phyloP scores from a whole-genome alignment of 2,329 filamentous ascomycete species.

The Phyllosticta capitalensis region DNA sequence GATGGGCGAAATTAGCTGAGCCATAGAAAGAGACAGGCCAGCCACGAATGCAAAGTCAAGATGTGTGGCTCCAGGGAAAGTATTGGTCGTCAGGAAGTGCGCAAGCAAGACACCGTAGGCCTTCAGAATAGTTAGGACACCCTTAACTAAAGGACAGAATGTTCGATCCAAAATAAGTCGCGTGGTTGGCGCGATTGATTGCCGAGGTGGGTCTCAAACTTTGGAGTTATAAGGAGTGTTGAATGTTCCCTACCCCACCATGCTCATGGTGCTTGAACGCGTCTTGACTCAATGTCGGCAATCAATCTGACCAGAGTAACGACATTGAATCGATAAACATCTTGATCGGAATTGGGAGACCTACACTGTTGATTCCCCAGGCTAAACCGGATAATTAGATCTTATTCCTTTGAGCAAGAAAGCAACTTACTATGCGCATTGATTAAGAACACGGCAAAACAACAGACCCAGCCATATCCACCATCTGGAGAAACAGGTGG shows the following conservation, averaged over 20 bases:
- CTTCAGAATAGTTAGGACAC: conserved; percentile 22
- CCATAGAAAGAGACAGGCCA: conserved; percentile 55
- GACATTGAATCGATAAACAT: background rate
- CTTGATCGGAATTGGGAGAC: conserved; percentile 11
- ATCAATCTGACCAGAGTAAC: background rate
- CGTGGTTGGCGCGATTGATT: background rate
- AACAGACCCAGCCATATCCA: conserved; percentile 52
- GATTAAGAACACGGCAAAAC: conserved; percentile 34
- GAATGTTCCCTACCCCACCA: too few species aligned
- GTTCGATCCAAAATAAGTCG: background rate
- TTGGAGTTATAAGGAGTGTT: background rate
- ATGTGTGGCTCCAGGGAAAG: conserved; percentile 53
- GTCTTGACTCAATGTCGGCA: background rate
- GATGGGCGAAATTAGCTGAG: conserved; percentile 58
- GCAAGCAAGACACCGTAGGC: conserved; percentile 67
- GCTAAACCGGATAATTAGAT: too few species aligned
- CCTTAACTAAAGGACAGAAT: background rate
- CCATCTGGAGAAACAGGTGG: conserved; percentile 45
- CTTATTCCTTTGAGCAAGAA: too few species aligned
- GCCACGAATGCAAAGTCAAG: conserved; percentile 70
- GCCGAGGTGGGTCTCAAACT: background rate
- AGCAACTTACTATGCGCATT: conserved; percentile 41
- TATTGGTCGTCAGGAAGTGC: conserved; percentile 57
- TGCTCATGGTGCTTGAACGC: too few species aligned
- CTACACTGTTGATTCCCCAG: conserved; percentile 36